Base-by-base conservation (phyloP, 345 rosid genomes). In the Eucalyptus urophylla region DNA sequence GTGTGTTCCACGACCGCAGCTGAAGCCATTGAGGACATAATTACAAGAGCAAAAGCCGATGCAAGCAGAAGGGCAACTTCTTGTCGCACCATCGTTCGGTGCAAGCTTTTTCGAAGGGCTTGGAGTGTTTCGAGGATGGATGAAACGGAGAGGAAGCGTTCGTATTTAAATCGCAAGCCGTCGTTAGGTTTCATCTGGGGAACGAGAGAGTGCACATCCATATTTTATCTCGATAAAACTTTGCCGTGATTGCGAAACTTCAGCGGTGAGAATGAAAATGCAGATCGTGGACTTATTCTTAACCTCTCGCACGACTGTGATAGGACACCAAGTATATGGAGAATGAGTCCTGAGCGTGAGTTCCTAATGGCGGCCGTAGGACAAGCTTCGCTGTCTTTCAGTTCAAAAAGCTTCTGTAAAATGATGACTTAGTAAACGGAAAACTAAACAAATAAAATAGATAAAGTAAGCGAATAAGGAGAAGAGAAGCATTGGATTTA, bases 1-100 rank as follows among this genome's bases (percentile, higher is more conserved):
- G 98, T 90, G 90, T 96, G 96, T 86, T 97, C 97, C 24, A 97
- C 96, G 80, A 93, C 91, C 50, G 94, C 95, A 19, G 94, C 95
- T 58, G 97, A 95, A 89, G 96, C 96, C 86, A 90, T 19, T 4
- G 95, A 87, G 86, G 95, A 93, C 89, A 90, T 86, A 54, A 89
- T 90, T 1, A 88, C 58, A n/a, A 65, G 37, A 92, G 86, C 92
- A 90, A 90, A 88, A 94, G 87, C 87, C 54, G 87, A 89, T 87
- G 88, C 80, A 33, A 87, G 44, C 80, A 54, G 27, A 60, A 87
- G 43, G 11, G 7, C 8, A 24, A 29, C 51, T 37, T 17, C 17
- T 31, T 44, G 86, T 49, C 93, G 92, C 5, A 86, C 89, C 98
- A 95, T 87, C 25, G 29, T 58, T n/a, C 37, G 9, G 76, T 15